Evolutionary conservation across 1,284 basidiomycete genomes (phyloP), one percentile per base, ranked within the genome.

Genomic region (Ganoderma lingzhi): DNA sequence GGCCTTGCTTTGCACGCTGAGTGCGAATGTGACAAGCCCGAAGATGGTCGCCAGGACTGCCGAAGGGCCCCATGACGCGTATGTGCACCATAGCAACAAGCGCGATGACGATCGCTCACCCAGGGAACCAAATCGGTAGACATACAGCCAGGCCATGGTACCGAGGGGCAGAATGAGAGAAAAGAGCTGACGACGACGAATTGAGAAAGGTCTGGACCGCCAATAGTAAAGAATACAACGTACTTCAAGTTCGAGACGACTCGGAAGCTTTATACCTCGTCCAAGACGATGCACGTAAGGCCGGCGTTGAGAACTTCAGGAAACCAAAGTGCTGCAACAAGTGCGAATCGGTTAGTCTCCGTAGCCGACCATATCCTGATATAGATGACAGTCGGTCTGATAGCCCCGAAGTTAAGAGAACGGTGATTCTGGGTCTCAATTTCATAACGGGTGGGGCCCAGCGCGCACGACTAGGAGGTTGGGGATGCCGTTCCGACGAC

Each of bases 121-220:
- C 55, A 56, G 23, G 32, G 55, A 35, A 35, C 55, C 30, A 19
- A 28, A 8, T 53, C 55, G 55, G 30, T 32, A 56, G 6, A 56
- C n/a, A 32, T 56, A 35, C 55, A 56, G 55, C 30, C 55, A 56
- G 19, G 55, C 55, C 55, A 56, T 56, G 30, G 55, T 56, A 19
- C 32, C 8, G 55, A 8, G 9, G 14, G 4, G 6, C 2, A 1
- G 53, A 55, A 35, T 51, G 10, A 0, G 23, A 53, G 8, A 35
- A 2, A 35, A 56, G 2, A 14, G 55, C 17, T 14, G 15, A 35
- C 17, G 6, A 28, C 3, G 15, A 6, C 5, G 6, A 30, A 53
- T 23, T 30, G 23, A 15, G 32, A 56, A 56, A 10, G 55, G 32
- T n/a, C 55, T 6, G 55, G 30, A 56, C 55, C 32, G 15, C 55